These are phyloP conservation scores for Plasmodium cynomolgi DNA, from an alignment of 169 alveolate species.

Conservation along the genomic window DNA sequence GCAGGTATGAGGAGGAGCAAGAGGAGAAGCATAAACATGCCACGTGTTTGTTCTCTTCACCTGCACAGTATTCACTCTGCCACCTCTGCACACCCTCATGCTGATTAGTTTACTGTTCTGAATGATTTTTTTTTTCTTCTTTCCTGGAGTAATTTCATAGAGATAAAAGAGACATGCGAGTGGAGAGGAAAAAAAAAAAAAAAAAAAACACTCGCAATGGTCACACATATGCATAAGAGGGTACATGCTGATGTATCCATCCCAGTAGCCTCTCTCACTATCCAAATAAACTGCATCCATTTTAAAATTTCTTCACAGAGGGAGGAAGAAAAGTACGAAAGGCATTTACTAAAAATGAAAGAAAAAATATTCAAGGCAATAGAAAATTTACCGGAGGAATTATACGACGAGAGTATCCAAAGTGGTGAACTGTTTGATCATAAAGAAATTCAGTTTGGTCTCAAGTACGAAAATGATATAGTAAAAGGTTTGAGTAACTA, in stretches of 20 bases:
- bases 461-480: slow-evolving; percentile 76
- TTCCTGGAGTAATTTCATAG: neutral
- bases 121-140: neutral
- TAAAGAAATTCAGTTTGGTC: slow-evolving; percentile 69
- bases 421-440: slow-evolving; percentile 39
- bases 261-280: neutral
- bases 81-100: neutral
- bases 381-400: slow-evolving; percentile 44
- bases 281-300: neutral
- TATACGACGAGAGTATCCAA: slow-evolving; percentile 71
- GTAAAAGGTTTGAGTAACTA: slow-evolving; percentile 73
- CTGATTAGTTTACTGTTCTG: neutral
- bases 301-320: slow-evolving; percentile 8
- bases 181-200: neutral
- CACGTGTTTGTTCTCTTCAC: neutral
- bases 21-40: neutral
- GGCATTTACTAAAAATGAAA: slow-evolving; percentile 61
- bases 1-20: slow-evolving; percentile 38
- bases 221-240: neutral
- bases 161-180: neutral
- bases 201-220: neutral
- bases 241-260: neutral
- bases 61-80: neutral
- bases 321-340: slow-evolving; percentile 48
- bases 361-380: slow-evolving; percentile 50